Base-by-base conservation (phyloP, 169 alveolate genomes). In the Plasmodium knowlesi region DNA sequence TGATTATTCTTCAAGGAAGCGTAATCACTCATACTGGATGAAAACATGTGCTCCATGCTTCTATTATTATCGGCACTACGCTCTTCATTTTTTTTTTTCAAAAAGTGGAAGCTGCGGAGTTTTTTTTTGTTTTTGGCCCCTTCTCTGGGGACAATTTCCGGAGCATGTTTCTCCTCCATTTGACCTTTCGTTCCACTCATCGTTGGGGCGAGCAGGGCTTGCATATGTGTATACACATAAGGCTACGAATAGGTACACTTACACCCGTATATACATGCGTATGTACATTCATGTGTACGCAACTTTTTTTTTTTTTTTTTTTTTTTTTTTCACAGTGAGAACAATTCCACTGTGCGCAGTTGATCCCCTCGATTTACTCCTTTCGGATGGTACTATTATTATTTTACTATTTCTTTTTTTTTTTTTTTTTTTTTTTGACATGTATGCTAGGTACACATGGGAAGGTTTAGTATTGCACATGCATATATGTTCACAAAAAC, bases 31-130 rank as follows among this genome's bases (percentile, higher is more conserved):
- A 19, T 72, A n/a, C 70, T 19, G 0, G 89, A 82, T 32, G 53
- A n/a, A 34, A 57, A 82, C 39, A 41, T 54, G 39, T 57, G 74
- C 2, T 16, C 30, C 39, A 9, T 54, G 76, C 34, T 32, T 30
- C 28, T 14, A 54, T 22, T 54, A 57, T 39, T 28, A 82, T 82
- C n/a, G 73, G 19, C 16, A 79, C 19, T 82, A 82, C 43, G 19
- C 22, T 67, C 37, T 37, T 82, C 89, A 28, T 57, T 82, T 82
- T 82, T 54, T 53, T 46, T 57, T 53, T 82, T 32, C 41, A 41
- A 82, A 54, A 82, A 14, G 57, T 28, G 72, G 12, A 57, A n/a
- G 78, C 53, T 50, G 22, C 79, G 71, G 41, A 50, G 25, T 43
- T 10, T 53, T 82, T 76, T 43, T 54, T 14, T 54, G 6, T 50